Evolutionary conservation across 257 asterid genomes (phyloP), one percentile per base, ranked within the genome.

Genomic region (Nyctanthes arbortristis): DNA sequence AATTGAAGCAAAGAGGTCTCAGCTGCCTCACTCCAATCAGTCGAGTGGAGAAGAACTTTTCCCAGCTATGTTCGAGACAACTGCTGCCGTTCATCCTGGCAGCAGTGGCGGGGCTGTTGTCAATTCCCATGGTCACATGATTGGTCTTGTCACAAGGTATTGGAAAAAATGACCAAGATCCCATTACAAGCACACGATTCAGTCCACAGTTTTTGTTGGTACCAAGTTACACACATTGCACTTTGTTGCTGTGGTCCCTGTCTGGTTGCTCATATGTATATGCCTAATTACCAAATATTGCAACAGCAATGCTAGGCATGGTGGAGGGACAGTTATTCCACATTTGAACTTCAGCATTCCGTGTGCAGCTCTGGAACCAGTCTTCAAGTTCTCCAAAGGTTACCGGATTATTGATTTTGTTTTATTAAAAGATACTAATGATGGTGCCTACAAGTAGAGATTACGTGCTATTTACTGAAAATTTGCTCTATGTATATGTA

Each of bases 71-170:
- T 86, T 94, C 47, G 96, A 94, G 82, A 91, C 99, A 64, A 94
- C 99, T n/a, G 99, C 97, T 31, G 92, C 99, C 28, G 97, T 94
- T 65, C 97, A 93, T 79, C 95, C 99, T 67, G 97, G 99, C 75
- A 89, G 99, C 58, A 93, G 99, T 71, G 99, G 99, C 56, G 99
- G 99, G 61, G 96, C 99, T 66, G 96, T 93, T 72, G 90, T 93
- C 69, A 86, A 89, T 82, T 84, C 90, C 58, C 75, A 83, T 31
- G 99, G 99, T 66, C 75, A 61, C 71, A 86, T 94, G 96, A 79
- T 94, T 79, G 99, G 96, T 75, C 99, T 94, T n/a, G 93, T 94
- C 71, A 94, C 99, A 47, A 94, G 99, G 99, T 94, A 84, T 67
- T 49, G 31, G 30, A 67, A 47, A 43, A 70, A 65, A 32, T 30